Conservation (phyloP, 495 filamentous ascomycete genomes). For the Lasiosphaeria miniovina region DNA sequence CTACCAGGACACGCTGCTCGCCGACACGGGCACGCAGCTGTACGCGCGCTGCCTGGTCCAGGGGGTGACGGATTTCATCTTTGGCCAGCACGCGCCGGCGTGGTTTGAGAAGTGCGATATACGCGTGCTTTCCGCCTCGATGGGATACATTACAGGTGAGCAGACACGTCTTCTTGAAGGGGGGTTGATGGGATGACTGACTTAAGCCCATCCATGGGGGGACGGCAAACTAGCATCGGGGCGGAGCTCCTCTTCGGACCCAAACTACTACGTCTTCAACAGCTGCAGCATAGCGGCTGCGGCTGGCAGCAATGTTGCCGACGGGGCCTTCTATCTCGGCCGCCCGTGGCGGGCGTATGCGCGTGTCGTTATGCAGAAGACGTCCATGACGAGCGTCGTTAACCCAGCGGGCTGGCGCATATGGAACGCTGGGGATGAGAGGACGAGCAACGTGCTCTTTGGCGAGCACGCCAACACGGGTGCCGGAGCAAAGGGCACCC, state of each 20-base stretch:
- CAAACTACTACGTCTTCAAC: slow-evolving; percentile 63
- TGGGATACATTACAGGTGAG: slow-evolving; percentile 53
- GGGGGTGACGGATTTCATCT: slow-evolving; percentile 66
- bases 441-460: slow-evolving; percentile 54
- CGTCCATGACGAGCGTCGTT: slow-evolving; percentile 52
- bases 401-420: slow-evolving; percentile 59
- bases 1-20: slow-evolving; percentile 62
- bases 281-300: slow-evolving; percentile 48
- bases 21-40: slow-evolving; percentile 56
- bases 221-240: slow-evolving; percentile 48
- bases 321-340: slow-evolving; percentile 59
- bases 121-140: slow-evolving; percentile 43
- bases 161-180: background rate
- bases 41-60: slow-evolving; percentile 54
- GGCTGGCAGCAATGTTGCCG: slow-evolving; percentile 42
- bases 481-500: slow-evolving; percentile 52
- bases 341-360: slow-evolving; percentile 64
- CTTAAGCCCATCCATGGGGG: background rate
- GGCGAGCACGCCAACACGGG: slow-evolving; percentile 61
- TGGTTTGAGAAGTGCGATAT: slow-evolving; percentile 64
- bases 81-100: slow-evolving; percentile 56
- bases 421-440: slow-evolving; percentile 49
- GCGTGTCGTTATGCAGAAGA: slow-evolving; percentile 60
- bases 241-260: slow-evolving; percentile 46
- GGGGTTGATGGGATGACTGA: background rate